Evolutionary conservation across 2,329 filamentous ascomycete genomes (phyloP).

Genomic region (Fusarium albidum): DNA sequence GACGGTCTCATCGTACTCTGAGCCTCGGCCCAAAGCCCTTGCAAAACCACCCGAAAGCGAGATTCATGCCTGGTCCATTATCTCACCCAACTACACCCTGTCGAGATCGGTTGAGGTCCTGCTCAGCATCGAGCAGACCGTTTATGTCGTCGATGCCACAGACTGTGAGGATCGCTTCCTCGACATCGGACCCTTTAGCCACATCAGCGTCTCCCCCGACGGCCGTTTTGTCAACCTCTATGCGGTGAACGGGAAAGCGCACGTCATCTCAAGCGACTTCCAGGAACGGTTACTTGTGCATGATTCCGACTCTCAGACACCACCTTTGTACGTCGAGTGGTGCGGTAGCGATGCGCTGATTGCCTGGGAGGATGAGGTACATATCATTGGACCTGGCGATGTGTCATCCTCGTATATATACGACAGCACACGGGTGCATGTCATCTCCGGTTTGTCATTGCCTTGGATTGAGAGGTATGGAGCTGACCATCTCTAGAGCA

Average conservation of each 20-base stretch:
- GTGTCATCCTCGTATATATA: constrained; percentile 84
- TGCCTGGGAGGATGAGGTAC: constrained; percentile 97
- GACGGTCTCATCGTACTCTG: constrained; percentile 86
- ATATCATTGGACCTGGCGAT: constrained; percentile 87
- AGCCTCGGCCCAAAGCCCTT: constrained; percentile 86
- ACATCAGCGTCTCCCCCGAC: constrained; percentile 90
- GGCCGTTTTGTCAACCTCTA: constrained; percentile 90
- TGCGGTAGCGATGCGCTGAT: constrained; percentile 95
- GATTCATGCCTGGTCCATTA: constrained; percentile 87
- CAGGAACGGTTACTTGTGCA: constrained; percentile 93
- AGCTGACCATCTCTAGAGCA: constrained; percentile 55
- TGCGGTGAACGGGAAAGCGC: constrained; percentile 82
- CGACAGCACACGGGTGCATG: constrained; percentile 86
- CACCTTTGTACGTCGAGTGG: constrained; percentile 91
- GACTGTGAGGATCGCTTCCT: constrained; percentile 92
- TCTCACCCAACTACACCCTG: constrained; percentile 86
- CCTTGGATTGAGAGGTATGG: too few relatives aligned
- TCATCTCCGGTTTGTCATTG: constrained; percentile 72
- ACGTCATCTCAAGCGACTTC: constrained; percentile 95
- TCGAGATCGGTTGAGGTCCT: constrained; percentile 94
- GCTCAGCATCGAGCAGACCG: constrained; percentile 82
- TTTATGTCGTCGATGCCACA: constrained; percentile 85
- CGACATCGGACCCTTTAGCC: constrained; percentile 90
- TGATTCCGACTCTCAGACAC: constrained; percentile 83
- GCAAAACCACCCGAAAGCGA: constrained; percentile 79